Base-by-base conservation (phyloP, 1,284 basidiomycete species). In the Lignosus rhinocerotis region DNA sequence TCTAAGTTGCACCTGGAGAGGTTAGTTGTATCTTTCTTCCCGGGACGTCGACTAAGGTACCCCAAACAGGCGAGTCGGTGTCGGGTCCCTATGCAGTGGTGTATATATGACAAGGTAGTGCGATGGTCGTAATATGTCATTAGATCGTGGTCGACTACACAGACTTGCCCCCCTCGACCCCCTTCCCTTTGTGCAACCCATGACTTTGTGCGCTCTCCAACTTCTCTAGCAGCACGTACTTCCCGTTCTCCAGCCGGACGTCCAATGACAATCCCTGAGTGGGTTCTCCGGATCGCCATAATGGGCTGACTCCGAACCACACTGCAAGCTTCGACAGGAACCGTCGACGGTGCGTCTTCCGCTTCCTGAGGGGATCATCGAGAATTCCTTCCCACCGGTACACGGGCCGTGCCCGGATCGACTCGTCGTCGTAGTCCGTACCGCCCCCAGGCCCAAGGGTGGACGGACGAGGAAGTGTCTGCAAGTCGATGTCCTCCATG, bases 311-410 rank as follows among this genome's bases (percentile, higher is more conserved):
- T 0, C 87, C 87, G 58, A 89, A 78, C 87, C 86, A 89, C 6
- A 84, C 84, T 2, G 80, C 79, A 31, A 89, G 60, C 67, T 85
- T 88, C 2, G 80, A 74, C 31, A 82, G 67, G 70, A 80, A 79
- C 16, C 73, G 75, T 32, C 72, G 72, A 42, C 72, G 72, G 14
- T 73, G 72, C 43, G 66, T 69, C 53, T 72, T 73, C 36, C 74
- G 73, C 41, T 70, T 71, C 10, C 50, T 58, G n/a, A 82, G 69
- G 10, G 82, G 78, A 68, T 87, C 85, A 17, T 76, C 79, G 25
- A 88, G 75, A n/a, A 88, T 80, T n/a, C 82, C 84, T 71, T 90
- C 88, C 86, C 87, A 90, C 46, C 82, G 78, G 71, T 87, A 90
- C 7, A 75, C 73, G 0, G 85, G 84, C 10, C 89, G 80, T 0